phyloP scores from a whole-genome alignment of 805 yeast species.

The Starmerella etchellsii region DNA sequence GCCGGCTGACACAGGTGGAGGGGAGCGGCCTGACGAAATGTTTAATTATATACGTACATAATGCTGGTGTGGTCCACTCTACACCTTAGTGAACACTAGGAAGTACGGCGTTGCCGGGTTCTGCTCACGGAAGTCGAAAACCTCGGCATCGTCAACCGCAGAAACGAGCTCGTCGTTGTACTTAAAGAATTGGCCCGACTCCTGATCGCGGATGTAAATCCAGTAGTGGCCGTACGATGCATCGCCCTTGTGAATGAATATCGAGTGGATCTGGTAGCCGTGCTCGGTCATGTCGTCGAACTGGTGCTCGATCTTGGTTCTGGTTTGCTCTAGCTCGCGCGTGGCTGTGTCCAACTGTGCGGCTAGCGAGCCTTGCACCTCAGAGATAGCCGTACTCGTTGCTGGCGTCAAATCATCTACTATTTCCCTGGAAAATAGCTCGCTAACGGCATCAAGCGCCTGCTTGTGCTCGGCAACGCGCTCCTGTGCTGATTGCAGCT shows the following conservation, averaged over 20 bases:
- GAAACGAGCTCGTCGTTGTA: constrained; percentile 94
- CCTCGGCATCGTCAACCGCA: constrained; percentile 50
- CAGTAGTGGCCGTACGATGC: constrained; percentile 96
- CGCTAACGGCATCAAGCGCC: not conserved
- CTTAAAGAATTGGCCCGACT: constrained; percentile 58
- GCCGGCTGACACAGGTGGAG: too few relatives aligned
- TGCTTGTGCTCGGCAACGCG: not conserved
- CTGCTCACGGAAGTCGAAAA: constrained; percentile 28
- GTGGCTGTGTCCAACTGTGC: not conserved
- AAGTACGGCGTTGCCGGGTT: constrained; percentile 93
- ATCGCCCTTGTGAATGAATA: constrained; percentile 90
- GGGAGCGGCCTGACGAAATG: too few relatives aligned
- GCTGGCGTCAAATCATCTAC: not conserved
- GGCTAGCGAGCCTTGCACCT: not conserved
- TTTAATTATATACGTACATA: too few relatives aligned
- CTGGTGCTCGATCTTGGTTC: constrained; percentile 41
- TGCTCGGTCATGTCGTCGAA: constrained; percentile 47
- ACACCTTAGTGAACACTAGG: constrained; percentile 54
- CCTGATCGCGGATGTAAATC: constrained; percentile 77
- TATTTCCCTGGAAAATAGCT: not conserved
- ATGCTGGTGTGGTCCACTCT: too few relatives aligned
- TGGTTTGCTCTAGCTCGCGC: constrained; percentile 25
- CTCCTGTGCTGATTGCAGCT: constrained; percentile 6
- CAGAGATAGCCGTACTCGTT: not conserved
- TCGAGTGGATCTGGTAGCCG: constrained; percentile 78